These are phyloP conservation scores for Nicotiana otophora DNA, from an alignment of 257 asterid species.

Conservation along the genomic window DNA sequence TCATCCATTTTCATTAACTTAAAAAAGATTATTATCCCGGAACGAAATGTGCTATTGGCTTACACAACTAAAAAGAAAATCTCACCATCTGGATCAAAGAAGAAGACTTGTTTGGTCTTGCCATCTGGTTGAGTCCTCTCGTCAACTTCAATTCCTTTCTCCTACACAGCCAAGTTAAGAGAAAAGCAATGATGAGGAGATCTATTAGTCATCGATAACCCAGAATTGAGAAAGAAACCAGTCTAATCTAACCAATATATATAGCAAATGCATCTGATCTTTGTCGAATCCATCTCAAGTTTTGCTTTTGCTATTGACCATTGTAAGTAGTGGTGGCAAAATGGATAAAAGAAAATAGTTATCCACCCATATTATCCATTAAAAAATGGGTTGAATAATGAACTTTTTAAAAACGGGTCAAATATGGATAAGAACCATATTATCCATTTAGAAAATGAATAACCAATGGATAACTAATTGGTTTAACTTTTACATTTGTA, in stretches of 20 bases:
- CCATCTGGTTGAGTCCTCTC: constrained; percentile 62
- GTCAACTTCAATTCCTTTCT: constrained; percentile 56
- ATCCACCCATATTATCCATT: too few relatives aligned
- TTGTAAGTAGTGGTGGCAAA: not conserved
- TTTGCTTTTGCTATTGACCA: not conserved
- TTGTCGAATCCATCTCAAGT: not conserved
- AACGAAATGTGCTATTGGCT: not conserved
- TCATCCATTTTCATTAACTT: not conserved
- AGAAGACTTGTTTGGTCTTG: constrained; percentile 70
- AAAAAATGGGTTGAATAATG: too few relatives aligned
- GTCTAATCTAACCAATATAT: not conserved
- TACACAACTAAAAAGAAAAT: not conserved
- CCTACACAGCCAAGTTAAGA: constrained; percentile 28
- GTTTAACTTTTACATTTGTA: too few relatives aligned
- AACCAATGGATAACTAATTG: too few relatives aligned
- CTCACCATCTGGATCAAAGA: constrained; percentile 96
- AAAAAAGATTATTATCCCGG: not conserved
- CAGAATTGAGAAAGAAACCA: not conserved
- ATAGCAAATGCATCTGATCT: not conserved
- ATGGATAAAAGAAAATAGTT: too few relatives aligned
- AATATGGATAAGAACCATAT: too few relatives aligned
- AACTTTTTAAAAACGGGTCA: too few relatives aligned
- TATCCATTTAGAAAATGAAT: too few relatives aligned
- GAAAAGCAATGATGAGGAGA: not conserved
- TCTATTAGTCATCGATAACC: not conserved